phyloP scores from a whole-genome alignment of 352 stramenopile genomes.

The Hyaloperonospora arabidopsidis region DNA sequence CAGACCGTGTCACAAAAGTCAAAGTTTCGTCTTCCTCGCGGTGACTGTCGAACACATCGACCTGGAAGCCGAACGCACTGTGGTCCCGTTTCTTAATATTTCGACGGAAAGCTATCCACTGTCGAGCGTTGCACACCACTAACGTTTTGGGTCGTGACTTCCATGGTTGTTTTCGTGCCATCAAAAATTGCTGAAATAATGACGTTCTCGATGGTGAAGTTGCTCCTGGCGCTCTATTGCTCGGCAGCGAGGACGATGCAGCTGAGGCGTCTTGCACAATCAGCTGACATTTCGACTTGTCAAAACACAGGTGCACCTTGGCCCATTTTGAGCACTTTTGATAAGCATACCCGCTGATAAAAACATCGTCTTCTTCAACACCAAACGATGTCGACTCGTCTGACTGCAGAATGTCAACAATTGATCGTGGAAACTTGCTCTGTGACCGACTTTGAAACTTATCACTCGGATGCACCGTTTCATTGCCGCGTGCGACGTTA shows the following conservation, averaged over 20 bases:
- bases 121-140: conserved; percentile 62
- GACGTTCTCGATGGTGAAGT: conserved; percentile 24
- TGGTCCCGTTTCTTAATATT: conserved; percentile 59
- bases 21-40: conserved; percentile 66
- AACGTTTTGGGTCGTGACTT: conserved; percentile 47
- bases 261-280: conserved; percentile 34
- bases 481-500: conserved; percentile 48
- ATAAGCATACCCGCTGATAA: conserved; percentile 55
- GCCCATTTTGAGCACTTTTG: conserved; percentile 72
- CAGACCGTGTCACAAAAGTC: conserved; percentile 64
- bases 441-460: conserved; percentile 69
- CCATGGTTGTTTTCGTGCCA: conserved; percentile 52
- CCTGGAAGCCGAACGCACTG: conserved; percentile 69
- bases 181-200: conserved; percentile 55
- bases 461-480: conserved; percentile 53
- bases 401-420: conserved; percentile 58
- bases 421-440: conserved; percentile 61
- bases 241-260: conserved; percentile 1
- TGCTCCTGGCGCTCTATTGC: conserved; percentile 10
- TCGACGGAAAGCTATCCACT: conserved; percentile 71
- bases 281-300: conserved; percentile 55
- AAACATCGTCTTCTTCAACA: conserved; percentile 42
- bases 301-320: conserved; percentile 61
- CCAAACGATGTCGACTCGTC: conserved; percentile 55
- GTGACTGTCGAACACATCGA: conserved; percentile 68